phyloP scores from a whole-genome alignment of 352 stramenopile genomes.

The Phytophthora crassamura region DNA sequence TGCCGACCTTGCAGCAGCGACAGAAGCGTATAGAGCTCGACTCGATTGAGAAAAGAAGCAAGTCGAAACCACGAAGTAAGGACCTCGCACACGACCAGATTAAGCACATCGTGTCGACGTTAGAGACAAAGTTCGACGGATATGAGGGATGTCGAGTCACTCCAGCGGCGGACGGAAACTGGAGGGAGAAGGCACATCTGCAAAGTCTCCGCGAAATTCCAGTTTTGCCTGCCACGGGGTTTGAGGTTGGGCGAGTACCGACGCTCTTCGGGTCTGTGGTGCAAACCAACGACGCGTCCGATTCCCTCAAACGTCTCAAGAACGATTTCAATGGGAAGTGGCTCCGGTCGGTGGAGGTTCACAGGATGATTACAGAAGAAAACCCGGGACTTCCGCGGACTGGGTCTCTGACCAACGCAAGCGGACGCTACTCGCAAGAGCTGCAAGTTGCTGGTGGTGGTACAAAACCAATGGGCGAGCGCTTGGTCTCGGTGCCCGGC shows the following conservation, averaged over 20 bases:
- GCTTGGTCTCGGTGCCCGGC: conserved; percentile 46
- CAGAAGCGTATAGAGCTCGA: conserved; percentile 78
- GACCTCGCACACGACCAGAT: conserved; percentile 64
- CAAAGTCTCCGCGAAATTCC: conserved; percentile 74
- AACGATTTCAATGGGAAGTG: conserved; percentile 59
- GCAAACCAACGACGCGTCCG: conserved; percentile 47
- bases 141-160: conserved; percentile 78
- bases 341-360: conserved; percentile 75
- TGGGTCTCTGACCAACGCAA: conserved; percentile 69
- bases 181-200: conserved; percentile 56
- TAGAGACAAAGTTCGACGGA: conserved; percentile 77
- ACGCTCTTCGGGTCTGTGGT: conserved; percentile 59
- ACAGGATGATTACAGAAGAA: conserved; percentile 51
- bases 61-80: conserved; percentile 74
- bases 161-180: conserved; percentile 65
- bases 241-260: conserved; percentile 60
- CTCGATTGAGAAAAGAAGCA: conserved; percentile 75
- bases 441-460: conserved; percentile 55
- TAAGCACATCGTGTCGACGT: conserved; percentile 62
- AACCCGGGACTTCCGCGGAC: conserved; percentile 72
- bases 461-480: conserved; percentile 38
- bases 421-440: conserved; percentile 76
- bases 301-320: conserved; percentile 54
- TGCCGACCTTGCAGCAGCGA: conserved; percentile 66
- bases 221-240: conserved; percentile 59